A percentile compares a stretch with the other conserved stretches of the same genome.
Evolutionary conservation across 192 early-diverging fungal genomes (phyloP).

Genomic region (Spinellus fusiger): DNA sequence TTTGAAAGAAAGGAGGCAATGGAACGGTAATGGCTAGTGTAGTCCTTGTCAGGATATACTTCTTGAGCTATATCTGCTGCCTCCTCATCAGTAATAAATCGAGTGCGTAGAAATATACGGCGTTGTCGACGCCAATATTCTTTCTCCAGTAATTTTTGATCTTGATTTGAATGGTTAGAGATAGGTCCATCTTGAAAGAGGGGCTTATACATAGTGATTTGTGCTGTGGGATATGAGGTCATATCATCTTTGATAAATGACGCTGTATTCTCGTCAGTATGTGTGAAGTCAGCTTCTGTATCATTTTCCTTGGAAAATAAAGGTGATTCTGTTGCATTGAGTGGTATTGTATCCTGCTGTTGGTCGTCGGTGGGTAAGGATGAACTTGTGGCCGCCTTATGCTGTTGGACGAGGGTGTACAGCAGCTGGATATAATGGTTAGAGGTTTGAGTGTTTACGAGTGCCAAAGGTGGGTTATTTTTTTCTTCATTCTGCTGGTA

Average conservation of each 20-base stretch:
- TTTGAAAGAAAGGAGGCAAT: slow-evolving; percentile 9
- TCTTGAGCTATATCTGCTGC: not conserved
- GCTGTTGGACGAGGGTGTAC: too few species aligned
- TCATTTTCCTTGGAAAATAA: too few species aligned
- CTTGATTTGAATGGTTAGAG: not conserved
- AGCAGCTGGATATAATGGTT: too few species aligned
- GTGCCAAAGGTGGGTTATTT: not conserved
- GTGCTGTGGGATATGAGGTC: not conserved
- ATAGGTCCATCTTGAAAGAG: not conserved
- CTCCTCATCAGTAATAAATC: slow-evolving; percentile 17
- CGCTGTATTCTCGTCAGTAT: not conserved
- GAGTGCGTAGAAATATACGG: slow-evolving; percentile 10
- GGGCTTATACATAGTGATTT: not conserved
- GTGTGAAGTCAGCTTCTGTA: too few species aligned
- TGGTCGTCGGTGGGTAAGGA: too few species aligned
- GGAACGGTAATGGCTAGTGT: not conserved
- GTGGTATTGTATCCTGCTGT: too few species aligned
- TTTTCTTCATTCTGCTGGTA: not conserved
- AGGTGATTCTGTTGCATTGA: too few species aligned
- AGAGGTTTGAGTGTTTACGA: too few species aligned
- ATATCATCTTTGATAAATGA: not conserved
- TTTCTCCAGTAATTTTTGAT: slow-evolving; percentile 2
- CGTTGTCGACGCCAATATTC: slow-evolving; percentile 22
- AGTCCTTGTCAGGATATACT: slow-evolving; percentile 7
- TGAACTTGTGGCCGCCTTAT: too few species aligned